Evolutionary conservation across 2,329 filamentous ascomycete species (phyloP).

Genomic region (Diplocarpon rosae): DNA sequence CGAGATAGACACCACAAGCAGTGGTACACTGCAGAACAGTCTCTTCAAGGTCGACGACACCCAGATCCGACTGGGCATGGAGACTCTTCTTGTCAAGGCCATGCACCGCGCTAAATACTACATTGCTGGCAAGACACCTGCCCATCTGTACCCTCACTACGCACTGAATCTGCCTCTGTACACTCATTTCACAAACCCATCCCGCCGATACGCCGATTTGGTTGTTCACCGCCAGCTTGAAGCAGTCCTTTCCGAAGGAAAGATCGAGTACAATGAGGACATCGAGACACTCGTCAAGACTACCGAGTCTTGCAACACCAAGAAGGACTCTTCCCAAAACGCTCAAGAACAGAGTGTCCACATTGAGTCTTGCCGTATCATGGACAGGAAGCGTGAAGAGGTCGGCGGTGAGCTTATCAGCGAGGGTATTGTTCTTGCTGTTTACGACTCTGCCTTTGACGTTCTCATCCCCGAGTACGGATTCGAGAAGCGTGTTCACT

Average conservation of each 20-base stretch:
- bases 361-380: constrained; percentile 90
- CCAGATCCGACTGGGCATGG: constrained; percentile 93
- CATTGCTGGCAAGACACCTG: constrained; percentile 66
- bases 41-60: constrained; percentile 85
- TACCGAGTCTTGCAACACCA: constrained; percentile 92
- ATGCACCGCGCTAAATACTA: constrained; percentile 97
- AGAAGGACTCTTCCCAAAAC: constrained; percentile 96
- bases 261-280: constrained; percentile 80
- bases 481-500: constrained; percentile 98
- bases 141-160: constrained; percentile 78
- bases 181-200: constrained; percentile 95
- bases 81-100: constrained; percentile 86
- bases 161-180: constrained; percentile 86
- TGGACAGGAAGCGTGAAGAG: constrained; percentile 85
- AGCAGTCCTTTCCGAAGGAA: constrained; percentile 68
- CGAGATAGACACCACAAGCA: constrained; percentile 80
- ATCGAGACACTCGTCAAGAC: constrained; percentile 82
- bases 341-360: constrained; percentile 98
- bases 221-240: constrained; percentile 93
- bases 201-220: constrained; percentile 87
- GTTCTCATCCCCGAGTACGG: constrained; percentile 96
- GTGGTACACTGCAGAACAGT: constrained; percentile 84
- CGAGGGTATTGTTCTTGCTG: constrained; percentile 90
- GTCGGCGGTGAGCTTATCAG: constrained; percentile 84
- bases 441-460: constrained; percentile 98